Evolutionary conservation across 2,329 filamentous ascomycete genomes (phyloP).

Genomic region (Calcarisporium arbuscula): DNA sequence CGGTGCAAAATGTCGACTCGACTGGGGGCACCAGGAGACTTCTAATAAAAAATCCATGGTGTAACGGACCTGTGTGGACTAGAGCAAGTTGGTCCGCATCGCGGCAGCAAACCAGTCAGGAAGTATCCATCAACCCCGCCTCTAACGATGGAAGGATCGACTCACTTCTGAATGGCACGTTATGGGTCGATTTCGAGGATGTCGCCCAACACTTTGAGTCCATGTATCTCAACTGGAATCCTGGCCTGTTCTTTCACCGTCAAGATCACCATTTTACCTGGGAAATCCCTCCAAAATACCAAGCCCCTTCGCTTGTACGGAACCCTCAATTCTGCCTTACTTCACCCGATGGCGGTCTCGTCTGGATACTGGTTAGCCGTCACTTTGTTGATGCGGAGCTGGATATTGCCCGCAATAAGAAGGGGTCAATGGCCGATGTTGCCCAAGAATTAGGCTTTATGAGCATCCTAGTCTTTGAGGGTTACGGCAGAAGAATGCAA

Average conservation of each 20-base stretch:
- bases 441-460: conserved; percentile 69
- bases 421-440: conserved; percentile 34
- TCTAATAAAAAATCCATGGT: conserved; percentile 95
- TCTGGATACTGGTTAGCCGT: conserved; percentile 82
- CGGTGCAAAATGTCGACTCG: conserved; percentile 71
- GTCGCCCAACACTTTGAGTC: conserved; percentile 91
- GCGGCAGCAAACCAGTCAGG: conserved; percentile 2
- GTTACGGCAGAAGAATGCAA: conserved; percentile 64
- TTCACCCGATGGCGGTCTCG: conserved; percentile 49
- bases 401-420: conserved; percentile 42
- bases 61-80: conserved; percentile 70
- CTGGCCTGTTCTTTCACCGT: conserved; percentile 69
- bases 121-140: neutral
- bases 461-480: conserved; percentile 74
- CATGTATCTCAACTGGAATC: conserved; percentile 97
- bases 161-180: conserved; percentile 54
- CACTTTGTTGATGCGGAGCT: conserved; percentile 72
- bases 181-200: conserved; percentile 88
- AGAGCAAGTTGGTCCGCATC: conserved; percentile 26
- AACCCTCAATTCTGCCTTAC: conserved; percentile 68
- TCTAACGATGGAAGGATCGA: neutral
- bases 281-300: conserved; percentile 50
- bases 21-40: conserved; percentile 57
- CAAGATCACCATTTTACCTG: conserved; percentile 90
- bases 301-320: conserved; percentile 51